Percentiles rank a stretch among this genome's conserved stretches.
phyloP scores from a whole-genome alignment of 2,329 filamentous ascomycete species.

The Aspergillus sp. region DNA sequence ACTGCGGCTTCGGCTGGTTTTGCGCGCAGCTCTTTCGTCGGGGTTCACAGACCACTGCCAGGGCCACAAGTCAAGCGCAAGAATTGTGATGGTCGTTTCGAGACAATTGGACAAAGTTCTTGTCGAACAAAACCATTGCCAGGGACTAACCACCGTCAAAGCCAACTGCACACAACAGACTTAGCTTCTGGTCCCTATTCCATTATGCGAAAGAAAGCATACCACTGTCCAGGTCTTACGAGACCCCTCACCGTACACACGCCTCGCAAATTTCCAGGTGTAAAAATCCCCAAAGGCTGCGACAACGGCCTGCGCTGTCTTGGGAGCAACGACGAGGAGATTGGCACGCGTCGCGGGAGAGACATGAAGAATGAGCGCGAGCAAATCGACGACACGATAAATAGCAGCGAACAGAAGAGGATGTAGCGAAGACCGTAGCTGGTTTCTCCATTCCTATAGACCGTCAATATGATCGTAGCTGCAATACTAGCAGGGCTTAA shows the following conservation, averaged over 20 bases:
- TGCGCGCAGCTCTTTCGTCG: slow-evolving; percentile 12
- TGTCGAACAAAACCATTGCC: slow-evolving; percentile 95
- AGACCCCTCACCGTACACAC: slow-evolving; percentile 59
- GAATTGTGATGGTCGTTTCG: slow-evolving; percentile 77
- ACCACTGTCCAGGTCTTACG: slow-evolving; percentile 62
- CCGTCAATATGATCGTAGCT: too few species aligned
- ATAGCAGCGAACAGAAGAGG: slow-evolving; percentile 73
- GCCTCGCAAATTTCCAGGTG: slow-evolving; percentile 72
- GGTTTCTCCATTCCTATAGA: slow-evolving; percentile 78
- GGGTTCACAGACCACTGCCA: slow-evolving; percentile 59
- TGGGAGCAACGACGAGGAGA: slow-evolving; percentile 64
- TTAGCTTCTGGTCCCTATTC: slow-evolving; percentile 10
- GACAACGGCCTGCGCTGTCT: slow-evolving; percentile 65
- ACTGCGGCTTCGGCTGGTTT: slow-evolving; percentile 5
- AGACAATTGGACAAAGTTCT: slow-evolving; percentile 90
- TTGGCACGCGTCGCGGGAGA: slow-evolving; percentile 52
- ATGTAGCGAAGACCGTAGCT: slow-evolving; percentile 82
- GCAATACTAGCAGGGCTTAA: background rate
- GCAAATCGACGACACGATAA: slow-evolving; percentile 56
- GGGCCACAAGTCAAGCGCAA: slow-evolving; percentile 76
- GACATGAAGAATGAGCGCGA: slow-evolving; percentile 49
- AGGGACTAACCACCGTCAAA: slow-evolving; percentile 68
- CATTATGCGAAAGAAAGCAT: slow-evolving; percentile 14
- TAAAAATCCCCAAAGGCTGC: slow-evolving; percentile 76
- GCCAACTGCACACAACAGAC: slow-evolving; percentile 47